Evolutionary conservation across 2,329 filamentous ascomycete genomes (phyloP), one percentile per base, ranked within the genome.

Genomic region (Aspergillus sp.): DNA sequence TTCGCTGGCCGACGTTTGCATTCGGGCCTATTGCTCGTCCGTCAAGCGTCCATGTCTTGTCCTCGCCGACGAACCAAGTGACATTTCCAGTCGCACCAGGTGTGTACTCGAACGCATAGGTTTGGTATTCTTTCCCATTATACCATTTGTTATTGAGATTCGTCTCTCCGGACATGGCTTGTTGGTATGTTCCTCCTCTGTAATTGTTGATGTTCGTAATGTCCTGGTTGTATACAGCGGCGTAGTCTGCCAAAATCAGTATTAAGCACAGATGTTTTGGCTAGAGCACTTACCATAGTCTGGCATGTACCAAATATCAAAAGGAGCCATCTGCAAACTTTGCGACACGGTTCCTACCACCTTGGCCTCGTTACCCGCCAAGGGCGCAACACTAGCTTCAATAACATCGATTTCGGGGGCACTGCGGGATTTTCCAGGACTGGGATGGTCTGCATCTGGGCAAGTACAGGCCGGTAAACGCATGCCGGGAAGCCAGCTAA

Each of bases 381-480:
- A 66, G 17, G 78, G 76, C 5, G 73, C 75, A 13, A 86, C 84
- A 64, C 82, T 87, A n/a, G 85, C 88, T 79, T 90, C 88, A 42
- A 90, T 76, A 12, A 82, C 86, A 80, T 90, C 88, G 60, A 90
- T 89, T 77, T 90, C 88, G 0, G 88, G 88, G 1, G 86, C 85
- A 57, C 84, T 84, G 22, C 88, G 82, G 51, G 87, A 87, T 48
- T 78, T 85, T 13, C 88, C 87, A 7, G 83, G 83, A 20, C 75
- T 84, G 4, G 88, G 88, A 67, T 90, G 88, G 64, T 89, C 86
- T 64, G 85, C 79, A 15, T 79, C 80, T 7, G 72, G 71, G 71
- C 88, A 90, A 7, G 86, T 87, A 68, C 88, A 90, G 9, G 85
- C 85, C 6, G 87, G 87, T 13, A 90, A 73, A 62, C 83, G 81